Base-by-base conservation (phyloP, 2,329 filamentous ascomycete genomes). In the Hypomyces rosellus region DNA sequence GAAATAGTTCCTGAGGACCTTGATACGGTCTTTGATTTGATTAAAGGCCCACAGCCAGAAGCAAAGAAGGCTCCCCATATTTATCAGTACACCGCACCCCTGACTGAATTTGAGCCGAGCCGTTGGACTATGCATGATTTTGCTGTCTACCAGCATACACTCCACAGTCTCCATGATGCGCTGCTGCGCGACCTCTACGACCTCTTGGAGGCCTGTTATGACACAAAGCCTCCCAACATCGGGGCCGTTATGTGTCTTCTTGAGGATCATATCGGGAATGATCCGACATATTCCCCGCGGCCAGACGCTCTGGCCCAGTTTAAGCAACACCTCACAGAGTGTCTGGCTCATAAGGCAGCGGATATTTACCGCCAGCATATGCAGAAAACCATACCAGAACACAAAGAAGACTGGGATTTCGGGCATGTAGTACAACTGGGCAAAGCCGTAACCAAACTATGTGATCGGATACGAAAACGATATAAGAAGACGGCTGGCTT, bases 341-440 rank as follows among this genome's bases (percentile, higher is more conserved):
- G 85, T 2, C 75, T 97, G 42, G 78, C 80, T 46, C 76, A 85
- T 54, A 86, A 86, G 61, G 91, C 92, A 7, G 80, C 80, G 15
- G 81, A 85, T n/a, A 84, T 86, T 5, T 97, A 99, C 64, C 81
- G 86, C 49, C 81, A 80, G 25, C 84, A 91, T 56, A 80, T 97
- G 45, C 81, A 91, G 52, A 82, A 85, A 54, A 81, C 91, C 61
- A 84, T 99, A 1, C 90, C 91, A 1, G 79, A 86, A 34, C 81
- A 85, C 49, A 85, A 89, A 59, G 83, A 90, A 56, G 79, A 88
- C 45, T 96, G 93, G 91, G 83, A 96, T 58, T 92, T 95, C 65
- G 86, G 81, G 55, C 89, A 97, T 66, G 86, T 97, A 50, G 89
- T 96, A 52, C 82, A 91, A 62, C 80, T 99, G 20, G 90, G 91